A percentile compares a stretch with the other conserved stretches of the same genome.
Evolutionary conservation across 805 yeast species (phyloP).

Genomic region (Nakazawaea anatomiae): DNA sequence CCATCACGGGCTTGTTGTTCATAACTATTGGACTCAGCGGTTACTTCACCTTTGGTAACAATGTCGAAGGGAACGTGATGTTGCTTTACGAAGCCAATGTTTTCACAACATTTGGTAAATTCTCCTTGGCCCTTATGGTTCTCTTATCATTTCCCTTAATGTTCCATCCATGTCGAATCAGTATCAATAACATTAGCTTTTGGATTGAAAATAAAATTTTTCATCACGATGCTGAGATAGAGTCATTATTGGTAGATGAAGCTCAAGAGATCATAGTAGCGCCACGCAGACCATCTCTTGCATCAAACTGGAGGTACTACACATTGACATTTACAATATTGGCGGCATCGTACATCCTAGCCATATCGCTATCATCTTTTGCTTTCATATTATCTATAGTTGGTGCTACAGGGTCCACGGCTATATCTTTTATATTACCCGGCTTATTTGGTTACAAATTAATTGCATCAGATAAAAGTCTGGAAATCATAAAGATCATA

Average conservation of each 20-base stretch:
- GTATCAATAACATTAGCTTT: conserved; percentile 58
- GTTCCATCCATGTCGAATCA: conserved; percentile 77
- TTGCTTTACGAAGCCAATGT: conserved; percentile 55
- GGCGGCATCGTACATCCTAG: conserved; percentile 44
- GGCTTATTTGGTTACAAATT: conserved; percentile 68
- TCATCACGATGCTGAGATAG: not conserved
- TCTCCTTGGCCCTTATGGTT: conserved; percentile 65
- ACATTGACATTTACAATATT: conserved; percentile 43
- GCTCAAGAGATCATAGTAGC: not conserved
- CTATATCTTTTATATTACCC: conserved; percentile 73
- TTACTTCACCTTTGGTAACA: conserved; percentile 66
- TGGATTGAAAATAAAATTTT: conserved; percentile 29
- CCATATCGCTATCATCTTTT: conserved; percentile 55
- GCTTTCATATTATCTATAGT: conserved; percentile 67
- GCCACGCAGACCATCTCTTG: conserved; percentile 29
- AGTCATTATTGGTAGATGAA: not conserved
- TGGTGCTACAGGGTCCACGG: conserved; percentile 80
- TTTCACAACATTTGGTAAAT: conserved; percentile 47
- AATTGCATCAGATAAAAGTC: conserved; percentile 23
- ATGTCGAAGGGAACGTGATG: conserved; percentile 61
- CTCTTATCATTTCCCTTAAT: conserved; percentile 71
- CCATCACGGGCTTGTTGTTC: conserved; percentile 52
- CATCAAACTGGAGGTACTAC: conserved; percentile 36
- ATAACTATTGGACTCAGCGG: conserved; percentile 62
- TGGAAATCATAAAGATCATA: conserved; percentile 1